Evolutionary conservation across 2,329 filamentous ascomycete genomes (phyloP).

Genomic region (Mycosphaerella sp.): DNA sequence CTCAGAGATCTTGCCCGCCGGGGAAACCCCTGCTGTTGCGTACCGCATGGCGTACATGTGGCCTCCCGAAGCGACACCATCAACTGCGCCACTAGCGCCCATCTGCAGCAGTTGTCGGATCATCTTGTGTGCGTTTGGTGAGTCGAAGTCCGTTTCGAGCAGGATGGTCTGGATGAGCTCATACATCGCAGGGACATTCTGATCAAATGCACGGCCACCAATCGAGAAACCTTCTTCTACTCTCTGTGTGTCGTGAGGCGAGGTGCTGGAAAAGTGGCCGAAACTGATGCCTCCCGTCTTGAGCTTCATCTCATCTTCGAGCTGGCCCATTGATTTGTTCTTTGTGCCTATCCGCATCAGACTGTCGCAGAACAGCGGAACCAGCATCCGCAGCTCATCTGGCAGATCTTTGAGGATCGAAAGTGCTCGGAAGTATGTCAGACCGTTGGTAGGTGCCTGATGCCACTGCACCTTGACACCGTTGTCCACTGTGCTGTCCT

Average conservation of each 20-base stretch:
- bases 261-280: conserved; percentile 74
- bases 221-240: conserved; percentile 78
- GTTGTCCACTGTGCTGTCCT: conserved; percentile 51
- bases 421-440: conserved; percentile 92
- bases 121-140: conserved; percentile 69
- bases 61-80: conserved; percentile 83
- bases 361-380: conserved; percentile 85
- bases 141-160: conserved; percentile 83
- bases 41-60: conserved; percentile 80
- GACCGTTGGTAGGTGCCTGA: conserved; percentile 85
- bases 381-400: conserved; percentile 72
- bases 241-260: conserved; percentile 61
- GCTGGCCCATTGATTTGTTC: conserved; percentile 81
- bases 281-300: conserved; percentile 89
- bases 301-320: conserved; percentile 92
- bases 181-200: conserved; percentile 87
- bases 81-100: conserved; percentile 81
- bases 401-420: conserved; percentile 73
- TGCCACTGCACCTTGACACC: conserved; percentile 73
- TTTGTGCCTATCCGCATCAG: conserved; percentile 91
- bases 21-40: conserved; percentile 72
- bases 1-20: conserved; percentile 65
- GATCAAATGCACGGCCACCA: conserved; percentile 79
- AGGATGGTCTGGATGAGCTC: conserved; percentile 74
- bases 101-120: conserved; percentile 82